phyloP scores from a whole-genome alignment of 192 early-diverging fungal genomes.

The Rhizophagus clarus region DNA sequence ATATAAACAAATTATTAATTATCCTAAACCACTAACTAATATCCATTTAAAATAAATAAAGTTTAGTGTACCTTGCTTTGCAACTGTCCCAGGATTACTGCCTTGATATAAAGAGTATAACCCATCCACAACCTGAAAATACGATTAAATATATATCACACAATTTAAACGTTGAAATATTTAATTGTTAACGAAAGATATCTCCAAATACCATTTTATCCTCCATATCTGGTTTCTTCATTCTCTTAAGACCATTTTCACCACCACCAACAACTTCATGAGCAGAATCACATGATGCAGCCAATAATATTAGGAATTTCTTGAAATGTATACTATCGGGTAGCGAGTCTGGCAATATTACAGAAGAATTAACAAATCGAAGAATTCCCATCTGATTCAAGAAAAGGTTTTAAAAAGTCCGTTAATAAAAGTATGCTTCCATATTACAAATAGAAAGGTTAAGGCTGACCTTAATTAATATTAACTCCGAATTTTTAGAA shows the following conservation, averaged over 20 bases:
- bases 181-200: not conserved
- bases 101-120: constrained; percentile 71
- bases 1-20: not conserved
- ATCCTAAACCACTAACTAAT: not conserved
- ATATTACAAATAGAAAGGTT: not conserved
- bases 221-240: constrained; percentile 73
- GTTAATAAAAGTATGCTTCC: not conserved
- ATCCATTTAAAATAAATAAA: not conserved
- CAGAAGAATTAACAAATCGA: constrained; percentile 46
- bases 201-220: constrained; percentile 49
- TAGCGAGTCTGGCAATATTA: constrained; percentile 45
- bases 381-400: constrained; percentile 45
- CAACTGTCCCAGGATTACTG: constrained; percentile 33
- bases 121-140: constrained; percentile 31
- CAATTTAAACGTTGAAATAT: not conserved
- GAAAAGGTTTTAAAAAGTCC: not conserved
- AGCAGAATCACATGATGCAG: constrained; percentile 69
- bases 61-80: constrained; percentile 28
- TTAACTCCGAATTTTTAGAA: constrained; percentile 32
- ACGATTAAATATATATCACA: not conserved
- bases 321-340: constrained; percentile 49
- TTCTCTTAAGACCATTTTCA: constrained; percentile 79
- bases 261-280: constrained; percentile 68
- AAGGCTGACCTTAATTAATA: constrained; percentile 39
- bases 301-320: constrained; percentile 62